phyloP scores from a whole-genome alignment of 2,329 filamentous ascomycete species.

The Cladorrhinum sp. region DNA sequence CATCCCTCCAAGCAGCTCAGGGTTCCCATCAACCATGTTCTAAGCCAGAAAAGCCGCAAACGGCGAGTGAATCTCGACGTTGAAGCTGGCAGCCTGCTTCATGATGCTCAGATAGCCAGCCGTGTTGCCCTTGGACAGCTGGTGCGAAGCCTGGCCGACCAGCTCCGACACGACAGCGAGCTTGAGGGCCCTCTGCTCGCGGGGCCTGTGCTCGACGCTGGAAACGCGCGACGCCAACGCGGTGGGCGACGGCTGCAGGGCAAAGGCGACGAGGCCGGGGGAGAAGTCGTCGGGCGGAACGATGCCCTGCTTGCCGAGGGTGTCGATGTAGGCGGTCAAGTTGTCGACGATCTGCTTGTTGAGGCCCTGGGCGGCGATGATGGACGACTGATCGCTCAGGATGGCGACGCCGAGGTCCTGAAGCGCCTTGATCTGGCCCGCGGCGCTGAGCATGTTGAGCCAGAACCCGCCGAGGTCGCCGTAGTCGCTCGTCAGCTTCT shows the following conservation, averaged over 20 bases:
- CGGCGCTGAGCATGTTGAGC: neutral
- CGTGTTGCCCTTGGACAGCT: neutral
- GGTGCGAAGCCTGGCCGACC: neutral
- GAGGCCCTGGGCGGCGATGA: neutral
- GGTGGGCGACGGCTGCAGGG: neutral
- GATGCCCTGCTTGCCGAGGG: neutral
- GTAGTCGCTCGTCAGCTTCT: neutral
- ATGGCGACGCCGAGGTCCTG: neutral
- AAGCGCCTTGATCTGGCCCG: neutral
- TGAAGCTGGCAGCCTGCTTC: neutral
- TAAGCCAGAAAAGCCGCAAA: neutral
- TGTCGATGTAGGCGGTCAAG: neutral
- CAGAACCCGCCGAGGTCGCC: neutral
- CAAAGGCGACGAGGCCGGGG: neutral
- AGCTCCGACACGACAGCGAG: neutral
- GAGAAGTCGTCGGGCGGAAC: neutral
- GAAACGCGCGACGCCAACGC: neutral
- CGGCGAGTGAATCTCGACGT: neutral
- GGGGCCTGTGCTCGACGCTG: neutral
- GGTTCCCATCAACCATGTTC: too few relatives aligned
- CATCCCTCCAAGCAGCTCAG: too few relatives aligned
- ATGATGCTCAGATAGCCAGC: neutral
- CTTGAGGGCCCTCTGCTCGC: neutral
- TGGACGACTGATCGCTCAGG: neutral
- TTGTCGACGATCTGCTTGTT: neutral